Evolutionary conservation across 148 eudicot species (phyloP).

Genomic region (Euryodendron excelsum): DNA sequence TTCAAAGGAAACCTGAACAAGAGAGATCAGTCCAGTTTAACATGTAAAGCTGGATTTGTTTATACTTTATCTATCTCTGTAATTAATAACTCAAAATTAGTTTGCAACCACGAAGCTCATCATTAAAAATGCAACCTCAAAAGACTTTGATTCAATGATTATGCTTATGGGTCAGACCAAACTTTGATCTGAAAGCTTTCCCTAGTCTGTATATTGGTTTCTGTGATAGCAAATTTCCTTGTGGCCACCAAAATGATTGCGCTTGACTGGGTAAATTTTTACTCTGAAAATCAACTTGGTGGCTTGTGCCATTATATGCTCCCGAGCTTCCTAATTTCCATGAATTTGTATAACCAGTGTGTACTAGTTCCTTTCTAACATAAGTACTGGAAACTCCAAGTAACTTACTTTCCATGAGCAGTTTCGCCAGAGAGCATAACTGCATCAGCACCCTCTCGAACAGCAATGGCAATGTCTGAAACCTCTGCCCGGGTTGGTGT

Average conservation of each 20-base stretch:
- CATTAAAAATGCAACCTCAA: not conserved
- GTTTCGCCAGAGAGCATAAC: constrained; percentile 99
- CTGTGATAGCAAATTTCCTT: not conserved
- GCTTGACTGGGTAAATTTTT: not conserved
- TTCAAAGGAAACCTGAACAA: constrained; percentile 83
- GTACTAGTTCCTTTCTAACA: not conserved
- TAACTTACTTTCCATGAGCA: constrained; percentile 94
- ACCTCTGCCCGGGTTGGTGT: constrained; percentile 99
- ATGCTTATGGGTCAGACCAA: not conserved
- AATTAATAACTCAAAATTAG: not conserved
- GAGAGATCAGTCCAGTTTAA: constrained; percentile 8
- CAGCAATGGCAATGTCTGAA: constrained; percentile 97
- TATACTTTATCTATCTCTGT: not conserved
- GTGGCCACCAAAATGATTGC: not conserved
- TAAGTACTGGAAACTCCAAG: not conserved
- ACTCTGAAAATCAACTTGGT: not conserved
- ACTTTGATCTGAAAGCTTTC: not conserved
- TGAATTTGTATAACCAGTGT: not conserved
- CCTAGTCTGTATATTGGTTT: not conserved
- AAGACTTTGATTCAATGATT: not conserved
- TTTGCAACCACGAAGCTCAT: not conserved
- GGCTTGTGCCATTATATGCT: not conserved
- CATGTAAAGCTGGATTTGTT: not conserved
- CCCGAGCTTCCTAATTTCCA: not conserved
- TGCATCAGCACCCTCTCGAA: constrained; percentile 96